Base-by-base conservation (phyloP, 768 basidiomycete genomes). In the Suillus bovinus region DNA sequence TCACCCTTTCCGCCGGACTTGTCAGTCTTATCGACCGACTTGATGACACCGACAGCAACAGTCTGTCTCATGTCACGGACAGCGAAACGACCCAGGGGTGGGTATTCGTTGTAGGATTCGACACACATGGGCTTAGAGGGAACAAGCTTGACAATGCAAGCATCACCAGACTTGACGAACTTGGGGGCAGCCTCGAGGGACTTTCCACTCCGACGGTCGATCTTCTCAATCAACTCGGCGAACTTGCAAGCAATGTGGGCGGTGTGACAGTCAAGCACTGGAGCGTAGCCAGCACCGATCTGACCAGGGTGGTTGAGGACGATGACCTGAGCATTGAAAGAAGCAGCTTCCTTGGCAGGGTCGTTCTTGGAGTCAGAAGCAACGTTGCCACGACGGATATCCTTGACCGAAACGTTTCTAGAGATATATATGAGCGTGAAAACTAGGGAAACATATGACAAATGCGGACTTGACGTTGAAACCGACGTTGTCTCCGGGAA, bases 241-340 rank as follows among this genome's bases (percentile, higher is more conserved):
- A 99, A 99, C 83, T 97, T 98, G 90, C 96, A 98, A 66, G 96
- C 96, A 74, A 98, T 97, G 87, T 98, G 96, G 79, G 96, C 96
- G 66, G 96, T 99, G 88, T 99, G 97, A 82, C 97, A 99, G 83
- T 99, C 97, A 71, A 99, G 90, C 67, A 99, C 97, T 60, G 96
- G 96, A 50, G 96, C 94, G 80, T 99, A 99, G 71, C 97, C 97
- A 73, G 95, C 93, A 82, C 94, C 94, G 76, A 99, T 99, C 80
- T 99, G 97, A 84, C 97, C 97, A 58, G 97, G 97, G 88, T 99
- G 97, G 87, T 99, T 99, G 78, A 99, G 90, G 76, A 99, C 93
- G 77, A 99, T 99, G 84, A 99, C 96, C 86, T 99, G 97, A 69
- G 97, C 96, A 80, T 90, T 98, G 93, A 99, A 96, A 65, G 95